A percentile compares a stretch with the other conserved stretches of the same genome.
phyloP scores from a whole-genome alignment of 768 basidiomycete species.

The Tulasnella sp. region DNA sequence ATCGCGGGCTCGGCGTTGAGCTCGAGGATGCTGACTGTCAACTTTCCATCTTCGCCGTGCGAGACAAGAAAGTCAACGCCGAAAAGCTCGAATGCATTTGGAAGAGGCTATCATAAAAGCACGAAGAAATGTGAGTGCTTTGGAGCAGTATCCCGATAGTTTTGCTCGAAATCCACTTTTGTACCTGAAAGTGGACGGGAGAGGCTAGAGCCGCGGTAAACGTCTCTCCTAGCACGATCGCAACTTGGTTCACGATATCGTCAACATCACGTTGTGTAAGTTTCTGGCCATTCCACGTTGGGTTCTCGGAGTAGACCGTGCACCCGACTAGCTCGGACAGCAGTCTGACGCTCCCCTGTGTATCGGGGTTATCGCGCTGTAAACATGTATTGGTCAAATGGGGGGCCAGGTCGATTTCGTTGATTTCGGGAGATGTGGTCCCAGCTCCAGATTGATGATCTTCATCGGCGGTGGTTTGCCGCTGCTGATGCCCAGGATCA shows the following conservation, averaged over 20 bases:
- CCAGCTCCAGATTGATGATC: constrained; percentile 19
- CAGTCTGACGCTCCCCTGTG: constrained; percentile 56
- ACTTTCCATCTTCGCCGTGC: constrained; percentile 36
- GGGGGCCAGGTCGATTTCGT: constrained; percentile 51
- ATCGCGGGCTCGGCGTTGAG: constrained; percentile 96
- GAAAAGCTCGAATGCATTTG: constrained; percentile 92
- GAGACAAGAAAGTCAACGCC: constrained; percentile 88
- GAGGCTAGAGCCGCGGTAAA: constrained; percentile 81
- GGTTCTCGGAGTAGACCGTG: constrained; percentile 43
- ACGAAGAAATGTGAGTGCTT: not conserved
- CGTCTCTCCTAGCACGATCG: constrained; percentile 65
- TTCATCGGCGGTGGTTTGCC: constrained; percentile 25
- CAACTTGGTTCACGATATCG: constrained; percentile 58
- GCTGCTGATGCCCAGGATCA: not conserved
- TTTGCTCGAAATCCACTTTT: constrained; percentile 28
- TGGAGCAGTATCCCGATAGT: not conserved
- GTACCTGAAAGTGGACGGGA: constrained; percentile 82
- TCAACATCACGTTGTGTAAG: constrained; percentile 43
- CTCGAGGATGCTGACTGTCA: constrained; percentile 75
- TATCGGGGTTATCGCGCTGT: constrained; percentile 56
- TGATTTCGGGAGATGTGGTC: constrained; percentile 3
- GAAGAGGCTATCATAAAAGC: constrained; percentile 53
- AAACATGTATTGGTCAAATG: constrained; percentile 93
- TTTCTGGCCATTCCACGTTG: constrained; percentile 25
- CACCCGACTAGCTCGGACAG: constrained; percentile 75